phyloP scores from a whole-genome alignment of 1,139 yeast genomes.

The Spathaspora sp. region DNA sequence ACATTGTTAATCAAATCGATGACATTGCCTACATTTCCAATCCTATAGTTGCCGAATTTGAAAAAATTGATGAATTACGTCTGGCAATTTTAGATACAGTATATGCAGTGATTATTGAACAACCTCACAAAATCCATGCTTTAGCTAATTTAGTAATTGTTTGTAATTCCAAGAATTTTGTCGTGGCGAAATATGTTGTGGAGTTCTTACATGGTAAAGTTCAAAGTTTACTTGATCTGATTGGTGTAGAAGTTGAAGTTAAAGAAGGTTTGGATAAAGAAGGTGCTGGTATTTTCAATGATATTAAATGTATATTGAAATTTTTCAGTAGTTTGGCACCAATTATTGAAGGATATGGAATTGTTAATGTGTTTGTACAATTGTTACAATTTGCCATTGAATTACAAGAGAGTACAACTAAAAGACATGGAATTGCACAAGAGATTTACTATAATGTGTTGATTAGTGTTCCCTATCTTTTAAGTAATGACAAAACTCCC shows the following conservation, averaged over 20 bases:
- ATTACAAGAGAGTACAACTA: constrained; percentile 42
- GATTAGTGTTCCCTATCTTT: constrained; percentile 67
- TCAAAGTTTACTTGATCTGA: constrained; percentile 49
- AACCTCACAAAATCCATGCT: constrained; percentile 83
- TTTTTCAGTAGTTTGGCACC: constrained; percentile 68
- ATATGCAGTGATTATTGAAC: constrained; percentile 73
- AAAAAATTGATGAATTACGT: constrained; percentile 62
- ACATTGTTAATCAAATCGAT: constrained; percentile 52
- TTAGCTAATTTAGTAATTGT: constrained; percentile 69
- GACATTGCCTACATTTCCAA: constrained; percentile 67
- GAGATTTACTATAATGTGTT: constrained; percentile 65
- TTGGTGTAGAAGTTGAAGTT: constrained; percentile 16
- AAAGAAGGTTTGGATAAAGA: constrained; percentile 16
- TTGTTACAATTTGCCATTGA: constrained; percentile 58
- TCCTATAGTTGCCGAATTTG: constrained; percentile 70
- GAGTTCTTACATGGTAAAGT: constrained; percentile 67
- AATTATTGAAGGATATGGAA: constrained; percentile 52
- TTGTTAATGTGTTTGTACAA: constrained; percentile 52
- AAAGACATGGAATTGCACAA: constrained; percentile 63
- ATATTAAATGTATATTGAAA: constrained; percentile 68
- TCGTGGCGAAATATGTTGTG: constrained; percentile 68
- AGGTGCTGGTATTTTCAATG: constrained; percentile 70
- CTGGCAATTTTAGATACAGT: constrained; percentile 61
- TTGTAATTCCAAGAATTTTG: constrained; percentile 64
- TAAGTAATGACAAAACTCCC: constrained; percentile 43